Base-by-base conservation (phyloP, 148 eudicot genomes). In the Heliosperma pusillum region DNA sequence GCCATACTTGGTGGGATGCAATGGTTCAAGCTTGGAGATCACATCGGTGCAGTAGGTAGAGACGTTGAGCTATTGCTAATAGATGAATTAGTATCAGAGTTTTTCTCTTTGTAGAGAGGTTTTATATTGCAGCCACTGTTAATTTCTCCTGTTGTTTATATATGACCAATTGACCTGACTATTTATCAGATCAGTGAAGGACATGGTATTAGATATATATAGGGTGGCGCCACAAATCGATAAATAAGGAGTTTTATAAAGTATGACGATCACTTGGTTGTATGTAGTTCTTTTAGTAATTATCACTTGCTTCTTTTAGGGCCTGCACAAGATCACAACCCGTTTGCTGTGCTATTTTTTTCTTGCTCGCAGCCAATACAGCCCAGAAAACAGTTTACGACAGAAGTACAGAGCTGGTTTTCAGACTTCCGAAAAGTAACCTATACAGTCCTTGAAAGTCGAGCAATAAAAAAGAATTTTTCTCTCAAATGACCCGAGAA, bases 31-130 rank as follows among this genome's bases (percentile, higher is more conserved):
- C 56, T 74, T 16, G 87, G 78, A 36, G 82, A 83, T 55, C 87
- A 81, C 66, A 50, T 86, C 15, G 85, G 84, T 19, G 78, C 57
- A 24, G 71, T 90, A 73, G 93, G 92, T 73, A 80, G 69, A 57
- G 91, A 86, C 44, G 84, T 96, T 64, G 94, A 85, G 81, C 79
- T 72, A 20, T 22, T 81, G 76, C 73, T 96, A 88, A 80, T 85
- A 59, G 85, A 90, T 78, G 99, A 90, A 66, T 84, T 96, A 45
- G 79, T 92, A 63, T 70, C 66, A 7, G 98, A 90, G 57, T 19
- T 50, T 63, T 15, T 73, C 59, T 19, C 40, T 33, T 66, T 75
- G 33, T 80, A 80, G 79, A 70, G 66, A 15, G 40, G 42, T 70
- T 65, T 27, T 72, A 59, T 59, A 2, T 36, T 22, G 56, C 47